These are phyloP conservation scores for Microbotryum violaceum DNA, from an alignment of 1,284 basidiomycete genomes.

Conservation along the genomic window DNA sequence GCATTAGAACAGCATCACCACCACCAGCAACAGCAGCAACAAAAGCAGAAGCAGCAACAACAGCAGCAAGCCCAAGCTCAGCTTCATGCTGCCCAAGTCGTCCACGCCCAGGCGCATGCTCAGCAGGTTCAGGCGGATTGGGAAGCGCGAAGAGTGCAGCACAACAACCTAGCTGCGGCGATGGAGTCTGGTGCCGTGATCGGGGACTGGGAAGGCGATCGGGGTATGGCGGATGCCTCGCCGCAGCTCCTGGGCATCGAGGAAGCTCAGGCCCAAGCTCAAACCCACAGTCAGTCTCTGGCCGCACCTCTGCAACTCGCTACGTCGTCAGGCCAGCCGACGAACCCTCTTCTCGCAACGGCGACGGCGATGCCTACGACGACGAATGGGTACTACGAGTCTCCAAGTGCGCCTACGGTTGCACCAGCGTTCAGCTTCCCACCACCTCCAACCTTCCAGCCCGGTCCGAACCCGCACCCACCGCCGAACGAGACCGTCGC, in stretches of 20 bases:
- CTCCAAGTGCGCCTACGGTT: background rate
- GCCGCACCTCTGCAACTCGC: background rate
- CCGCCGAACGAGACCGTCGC: constrained; percentile 4
- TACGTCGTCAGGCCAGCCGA: background rate
- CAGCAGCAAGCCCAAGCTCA: constrained; percentile 1
- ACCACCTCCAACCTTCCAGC: background rate
- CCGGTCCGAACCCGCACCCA: background rate
- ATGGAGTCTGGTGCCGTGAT: too few species aligned
- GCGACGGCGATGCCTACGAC: background rate
- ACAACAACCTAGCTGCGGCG: too few species aligned
- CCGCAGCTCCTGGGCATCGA: too few species aligned
- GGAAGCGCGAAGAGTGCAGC: too few species aligned
- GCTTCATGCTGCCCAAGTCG: background rate
- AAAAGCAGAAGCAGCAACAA: background rate
- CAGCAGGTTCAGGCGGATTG: too few species aligned
- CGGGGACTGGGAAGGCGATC: too few species aligned
- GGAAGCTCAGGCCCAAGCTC: constrained; percentile 7
- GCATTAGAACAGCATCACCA: background rate
- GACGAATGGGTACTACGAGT: too few species aligned
- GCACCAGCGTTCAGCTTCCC: background rate
- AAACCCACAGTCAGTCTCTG: constrained; percentile 10
- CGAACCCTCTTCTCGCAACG: background rate
- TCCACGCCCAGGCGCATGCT: too few species aligned
- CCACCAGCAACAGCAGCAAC: background rate
- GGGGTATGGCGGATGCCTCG: too few species aligned